Evolutionary conservation across 2,329 filamentous ascomycete genomes (phyloP), one percentile per base, ranked within the genome.

Genomic region (Diaporthe citriasiana): DNA sequence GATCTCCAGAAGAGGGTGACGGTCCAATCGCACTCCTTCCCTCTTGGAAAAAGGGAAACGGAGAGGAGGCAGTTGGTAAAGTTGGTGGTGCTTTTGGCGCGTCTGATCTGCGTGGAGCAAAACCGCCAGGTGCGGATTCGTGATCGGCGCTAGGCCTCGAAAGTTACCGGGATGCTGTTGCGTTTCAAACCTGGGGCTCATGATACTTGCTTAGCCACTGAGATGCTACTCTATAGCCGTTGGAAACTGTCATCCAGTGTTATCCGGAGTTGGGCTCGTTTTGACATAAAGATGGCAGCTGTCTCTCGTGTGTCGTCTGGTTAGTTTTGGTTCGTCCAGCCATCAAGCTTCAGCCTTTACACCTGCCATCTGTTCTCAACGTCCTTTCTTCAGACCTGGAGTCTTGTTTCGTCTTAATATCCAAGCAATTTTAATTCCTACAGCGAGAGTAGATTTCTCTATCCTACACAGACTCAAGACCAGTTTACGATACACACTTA

Each of bases 251-350:
- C 63, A 53, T 53, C 45, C 63, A 68, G 63, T 51, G 63, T 33
- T 47, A 40, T 53, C 63, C 47, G 47, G 63, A 68, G 45, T 68
- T 50, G 47, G 33, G n/a, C 63, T 38, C 33, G 27, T 68, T 68
- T 68, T 68, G 63, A 68, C 63, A 68, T 68, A 68, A 68, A 68
- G 63, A 68, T 53, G 63, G 63, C 63, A 68, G 45, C 63, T 68
- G 63, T 68, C 63, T 51, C 63, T 7, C 45, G 9, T 40, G 33
- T 53, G 45, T 68, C 63, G 63, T 68, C 63, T 68, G 63, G 63
- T 53, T 15, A 40, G 15, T 27, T 53, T 13, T 53, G 47, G 63
- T 68, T 68, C 63, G 33, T 68, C 63, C 63, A 68, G 63, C 47
- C 45, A 68, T 51, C 63, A 38, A 53, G 45, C 63, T 68, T 68